Conservation (phyloP, 139 green algal genomes). For the Eudorina sp. region DNA sequence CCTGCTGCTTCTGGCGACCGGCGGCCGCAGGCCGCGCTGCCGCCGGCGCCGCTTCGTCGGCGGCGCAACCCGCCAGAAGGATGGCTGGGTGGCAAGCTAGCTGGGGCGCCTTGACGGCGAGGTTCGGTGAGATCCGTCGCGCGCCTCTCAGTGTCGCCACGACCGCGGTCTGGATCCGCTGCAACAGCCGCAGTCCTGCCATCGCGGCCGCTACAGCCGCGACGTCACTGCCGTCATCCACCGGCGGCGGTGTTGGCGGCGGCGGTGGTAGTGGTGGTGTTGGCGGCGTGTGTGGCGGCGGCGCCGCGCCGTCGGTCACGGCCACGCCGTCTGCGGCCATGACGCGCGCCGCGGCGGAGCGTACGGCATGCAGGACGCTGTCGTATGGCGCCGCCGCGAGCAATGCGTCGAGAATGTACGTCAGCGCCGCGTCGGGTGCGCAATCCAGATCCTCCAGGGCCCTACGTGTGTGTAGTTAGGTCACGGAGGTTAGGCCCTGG, state of each 20-base stretch:
- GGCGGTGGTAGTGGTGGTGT: neutral
- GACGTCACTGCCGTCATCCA: neutral
- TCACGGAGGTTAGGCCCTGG: too few species aligned
- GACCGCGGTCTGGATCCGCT: conserved; percentile 13
- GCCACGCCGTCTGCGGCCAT: neutral
- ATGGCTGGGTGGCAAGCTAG: neutral
- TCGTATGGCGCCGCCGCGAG: neutral
- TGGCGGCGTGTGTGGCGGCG: neutral
- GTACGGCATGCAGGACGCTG: neutral
- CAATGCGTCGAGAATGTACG: conserved; percentile 23
- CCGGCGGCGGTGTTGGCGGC: neutral
- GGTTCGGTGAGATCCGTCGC: neutral
- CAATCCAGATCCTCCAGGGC: conserved; percentile 40
- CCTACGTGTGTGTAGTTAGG: neutral
- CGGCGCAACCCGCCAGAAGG: neutral
- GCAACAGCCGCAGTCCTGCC: neutral
- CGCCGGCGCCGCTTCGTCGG: neutral
- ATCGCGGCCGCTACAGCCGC: neutral
- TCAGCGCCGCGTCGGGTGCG: conserved; percentile 22
- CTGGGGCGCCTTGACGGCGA: neutral
- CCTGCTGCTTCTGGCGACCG: neutral
- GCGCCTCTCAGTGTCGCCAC: neutral
- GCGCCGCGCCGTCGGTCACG: too few species aligned
- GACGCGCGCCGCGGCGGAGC: neutral
- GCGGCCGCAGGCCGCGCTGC: neutral